Conservation (phyloP, 108 stramenopile species). For the Discostella stelligeroides region DNA sequence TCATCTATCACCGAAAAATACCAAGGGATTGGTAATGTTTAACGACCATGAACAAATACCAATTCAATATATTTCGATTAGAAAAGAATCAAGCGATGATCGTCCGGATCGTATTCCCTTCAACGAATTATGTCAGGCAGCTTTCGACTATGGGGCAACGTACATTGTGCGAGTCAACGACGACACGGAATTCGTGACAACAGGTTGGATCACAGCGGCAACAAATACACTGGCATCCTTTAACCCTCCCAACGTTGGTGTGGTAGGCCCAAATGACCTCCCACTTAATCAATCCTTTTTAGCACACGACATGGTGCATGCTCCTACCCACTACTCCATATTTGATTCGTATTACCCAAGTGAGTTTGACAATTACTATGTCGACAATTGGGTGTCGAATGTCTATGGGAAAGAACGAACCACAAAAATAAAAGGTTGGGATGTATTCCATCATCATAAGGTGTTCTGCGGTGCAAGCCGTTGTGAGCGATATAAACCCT, state of each 20-base stretch:
- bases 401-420: constrained; percentile 63
- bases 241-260: constrained; percentile 53
- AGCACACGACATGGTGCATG: constrained; percentile 64
- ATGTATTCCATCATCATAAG: constrained; percentile 63
- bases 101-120: constrained; percentile 44
- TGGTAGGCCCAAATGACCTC: constrained; percentile 56
- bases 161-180: constrained; percentile 65
- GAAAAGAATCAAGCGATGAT: constrained; percentile 16
- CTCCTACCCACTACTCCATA: constrained; percentile 55
- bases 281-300: constrained; percentile 45
- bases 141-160: constrained; percentile 50
- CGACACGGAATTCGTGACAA: constrained; percentile 49
- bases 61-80: constrained; percentile 34
- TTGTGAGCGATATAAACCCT: neutral
- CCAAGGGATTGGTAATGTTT: neutral
- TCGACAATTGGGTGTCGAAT: constrained; percentile 67
- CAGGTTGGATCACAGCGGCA: constrained; percentile 44
- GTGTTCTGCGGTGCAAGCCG: constrained; percentile 13
- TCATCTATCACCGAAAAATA: constrained; percentile 14
- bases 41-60: constrained; percentile 23
- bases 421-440: constrained; percentile 45
- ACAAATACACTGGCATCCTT: constrained; percentile 31
- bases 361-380: constrained; percentile 60
- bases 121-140: constrained; percentile 52
- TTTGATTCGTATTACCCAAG: constrained; percentile 62